Evolutionary conservation across 192 early-diverging fungal genomes (phyloP), one percentile per base, ranked within the genome.

Genomic region (Backusella morwellensis): DNA sequence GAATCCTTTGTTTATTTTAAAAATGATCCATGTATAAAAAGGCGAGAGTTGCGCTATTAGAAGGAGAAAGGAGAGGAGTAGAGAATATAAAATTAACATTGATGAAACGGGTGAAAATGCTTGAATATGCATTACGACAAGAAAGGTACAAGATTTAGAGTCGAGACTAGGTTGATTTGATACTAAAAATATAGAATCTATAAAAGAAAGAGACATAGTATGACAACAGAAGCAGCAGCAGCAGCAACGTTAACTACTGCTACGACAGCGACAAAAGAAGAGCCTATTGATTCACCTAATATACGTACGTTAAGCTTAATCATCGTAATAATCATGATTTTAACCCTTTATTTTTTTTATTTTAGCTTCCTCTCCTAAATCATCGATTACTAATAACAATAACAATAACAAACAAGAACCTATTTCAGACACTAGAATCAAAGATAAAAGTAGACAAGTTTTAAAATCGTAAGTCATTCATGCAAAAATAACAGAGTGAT

Each of bases 21-120:
- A 15, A 44, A 29, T 47, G 26, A 32, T 50, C 12, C 71, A 29
- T 63, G 21, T 29, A 63, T 75, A 38, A 66, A 71, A 41, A 96
- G 95, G 89, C 93, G 17, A 85, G 90, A 26, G 84, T 96, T 67
- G 90, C 93, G 9, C 85, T 92, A 73, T 84, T 96, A 42, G 91
- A 93, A 75, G 94, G 94, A 26, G 92, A 95, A 78, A 84, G 91
- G 35, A 81, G 91, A 41, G 94, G 89, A n/a, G 80, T 91, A 50
- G 94, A 95, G 63, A 93, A 90, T 66, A 73, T 90, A 66, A 93
- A 92, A 77, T 80, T 83, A 35, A 94, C 95, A 84, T 79, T 96
- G 74, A 82, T 91, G 82, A 86, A 90, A 78, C 85, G 94, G 19
- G 87, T 94, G 34, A 95, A 94, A 81, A 96, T 96, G 95, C 85